Base-by-base conservation (phyloP, 768 basidiomycete genomes). In the Collybia sordida region DNA sequence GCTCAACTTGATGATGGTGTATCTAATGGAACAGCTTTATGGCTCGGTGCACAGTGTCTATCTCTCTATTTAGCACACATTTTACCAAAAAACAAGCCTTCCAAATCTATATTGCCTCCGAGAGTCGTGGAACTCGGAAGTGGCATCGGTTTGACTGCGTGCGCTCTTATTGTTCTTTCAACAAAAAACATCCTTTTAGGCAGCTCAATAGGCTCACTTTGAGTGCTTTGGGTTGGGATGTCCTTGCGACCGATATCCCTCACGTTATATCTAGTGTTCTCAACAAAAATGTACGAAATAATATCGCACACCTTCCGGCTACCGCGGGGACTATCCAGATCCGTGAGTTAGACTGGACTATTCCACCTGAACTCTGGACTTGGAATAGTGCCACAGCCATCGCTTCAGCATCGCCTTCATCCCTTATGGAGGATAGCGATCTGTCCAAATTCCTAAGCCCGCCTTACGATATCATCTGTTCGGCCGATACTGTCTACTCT, bases 401-500 rank as follows among this genome's bases (percentile, higher is more conserved):
- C 41, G 69, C 73, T 2, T 70, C 65, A 19, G 54, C 49, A 42
- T 52, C 64, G 46, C 44, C 54, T 14, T 46, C 53, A 38, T 54
- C 59, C 50, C 53, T 57, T n/a, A 53, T 59, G 19, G 47, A 25
- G 44, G 51, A 57, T 42, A 37, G 46, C 21, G 25, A 47, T 18
- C 38, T 42, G 11, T 53, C 39, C 52, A 28, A 54, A 31, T 54
- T 64, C 37, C 71, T 82, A 12, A 56, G 57, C 15, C 80, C 84
- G 6, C 84, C 83, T 1, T 88, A 86, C 70, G 85, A 91, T 66
- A 73, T 93, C 57, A 84, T 97, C 55, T 64, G 88, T 45, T 82
- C 90, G 9, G 85, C 93, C 45, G 93, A 96, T 66, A 95, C 93
- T 0, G 69, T 94, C 34, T 95, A 93, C 64, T 63, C 73, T 22